Evolutionary conservation across 208 protist species (phyloP).

Genomic region (Trypanosoma rangeli): DNA sequence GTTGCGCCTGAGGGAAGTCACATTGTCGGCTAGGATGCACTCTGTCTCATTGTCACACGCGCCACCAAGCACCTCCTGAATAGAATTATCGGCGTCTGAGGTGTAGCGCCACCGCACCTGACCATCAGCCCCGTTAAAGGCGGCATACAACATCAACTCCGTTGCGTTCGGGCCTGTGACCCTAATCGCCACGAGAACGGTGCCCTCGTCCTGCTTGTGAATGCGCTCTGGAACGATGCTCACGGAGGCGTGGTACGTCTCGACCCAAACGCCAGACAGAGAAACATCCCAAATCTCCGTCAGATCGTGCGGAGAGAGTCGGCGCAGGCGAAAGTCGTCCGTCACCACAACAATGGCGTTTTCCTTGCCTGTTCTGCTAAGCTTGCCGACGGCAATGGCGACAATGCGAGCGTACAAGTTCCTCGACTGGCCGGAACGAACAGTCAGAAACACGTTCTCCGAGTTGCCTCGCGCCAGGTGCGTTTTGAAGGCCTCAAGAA

Average conservation of each 20-base stretch:
- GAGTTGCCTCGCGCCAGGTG: constrained; percentile 39
- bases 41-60: constrained; percentile 12
- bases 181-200: constrained; percentile 54
- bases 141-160: constrained; percentile 59
- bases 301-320: constrained; percentile 26
- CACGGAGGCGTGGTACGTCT: constrained; percentile 54
- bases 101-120: constrained; percentile 72
- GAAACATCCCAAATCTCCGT: constrained; percentile 48
- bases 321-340: constrained; percentile 38
- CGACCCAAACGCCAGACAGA: constrained; percentile 18
- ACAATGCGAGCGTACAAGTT: constrained; percentile 43
- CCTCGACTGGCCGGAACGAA: constrained; percentile 25
- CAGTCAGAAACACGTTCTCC: constrained; percentile 49
- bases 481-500: constrained; percentile 51
- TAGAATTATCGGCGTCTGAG: constrained; percentile 64
- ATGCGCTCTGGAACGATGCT: constrained; percentile 76
- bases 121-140: constrained; percentile 71
- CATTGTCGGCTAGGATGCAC: not conserved
- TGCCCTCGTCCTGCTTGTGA: constrained; percentile 71
- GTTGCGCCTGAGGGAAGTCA: not conserved
- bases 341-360: constrained; percentile 64
- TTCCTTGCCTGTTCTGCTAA: constrained; percentile 25
- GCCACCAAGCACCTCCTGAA: constrained; percentile 63
- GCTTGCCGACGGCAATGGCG: constrained; percentile 58
- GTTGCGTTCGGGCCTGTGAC: constrained; percentile 34